Conservation (phyloP, 2,329 filamentous ascomycete genomes). For the Sporothrix brunneoviolacea region DNA sequence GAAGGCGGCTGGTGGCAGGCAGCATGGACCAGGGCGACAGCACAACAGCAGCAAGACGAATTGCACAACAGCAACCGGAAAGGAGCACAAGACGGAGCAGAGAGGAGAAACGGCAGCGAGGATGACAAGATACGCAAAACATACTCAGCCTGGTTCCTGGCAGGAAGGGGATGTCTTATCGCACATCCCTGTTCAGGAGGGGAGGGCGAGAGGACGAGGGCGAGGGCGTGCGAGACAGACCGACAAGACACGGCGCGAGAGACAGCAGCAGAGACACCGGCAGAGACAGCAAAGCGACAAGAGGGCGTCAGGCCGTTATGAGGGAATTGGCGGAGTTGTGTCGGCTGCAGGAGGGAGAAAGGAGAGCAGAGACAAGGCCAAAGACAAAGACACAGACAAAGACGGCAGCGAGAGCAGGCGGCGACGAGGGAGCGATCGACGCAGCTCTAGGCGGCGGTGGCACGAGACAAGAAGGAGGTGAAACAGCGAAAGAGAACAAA, state of each 20-base stretch:
- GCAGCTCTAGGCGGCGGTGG: background rate
- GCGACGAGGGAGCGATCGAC: too few relatives aligned
- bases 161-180: slow-evolving; percentile 4
- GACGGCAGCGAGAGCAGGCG: too few relatives aligned
- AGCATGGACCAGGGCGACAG: too few relatives aligned
- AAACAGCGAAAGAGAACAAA: background rate
- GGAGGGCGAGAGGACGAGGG: background rate
- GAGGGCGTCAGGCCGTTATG: background rate
- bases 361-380: background rate
- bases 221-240: background rate
- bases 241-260: too few relatives aligned
- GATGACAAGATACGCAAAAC: background rate
- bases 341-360: background rate
- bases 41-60: too few relatives aligned
- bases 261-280: too few relatives aligned
- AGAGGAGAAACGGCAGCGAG: background rate
- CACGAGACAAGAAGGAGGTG: slow-evolving; percentile 1
- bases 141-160: slow-evolving; percentile 11
- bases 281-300: too few relatives aligned
- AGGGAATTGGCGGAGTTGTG: background rate
- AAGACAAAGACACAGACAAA: background rate
- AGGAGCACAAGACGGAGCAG: background rate
- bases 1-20: too few relatives aligned
- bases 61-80: background rate
- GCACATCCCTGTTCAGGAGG: slow-evolving; percentile 11